Percentiles rank a stretch among this genome's conserved stretches.
Conservation (phyloP, 176 grass and related monocot species). For the Oryza meyeriana region DNA sequence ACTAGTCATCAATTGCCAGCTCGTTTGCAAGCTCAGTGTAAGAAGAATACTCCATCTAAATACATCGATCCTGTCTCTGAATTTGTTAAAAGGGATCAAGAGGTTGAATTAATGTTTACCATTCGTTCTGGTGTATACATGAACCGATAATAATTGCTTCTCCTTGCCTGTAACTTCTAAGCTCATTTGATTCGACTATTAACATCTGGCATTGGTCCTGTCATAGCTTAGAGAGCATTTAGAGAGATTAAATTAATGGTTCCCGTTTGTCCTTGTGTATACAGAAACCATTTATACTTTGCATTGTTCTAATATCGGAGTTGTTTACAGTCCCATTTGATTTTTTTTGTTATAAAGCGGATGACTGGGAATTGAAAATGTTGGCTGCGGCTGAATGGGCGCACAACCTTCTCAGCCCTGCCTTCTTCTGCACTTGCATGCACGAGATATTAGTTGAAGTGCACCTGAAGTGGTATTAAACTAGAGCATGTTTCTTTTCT, state of each 20-base stretch:
- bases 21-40: constrained; percentile 29
- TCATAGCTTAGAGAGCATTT: neutral
- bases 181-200: neutral
- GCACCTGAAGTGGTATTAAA: neutral
- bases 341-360: neutral
- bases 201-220: neutral
- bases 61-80: neutral
- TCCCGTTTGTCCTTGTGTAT: neutral
- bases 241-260: neutral
- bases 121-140: constrained; percentile 10
- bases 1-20: constrained; percentile 20
- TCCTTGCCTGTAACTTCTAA: neutral
- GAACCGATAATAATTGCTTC: neutral
- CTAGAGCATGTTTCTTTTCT: neutral
- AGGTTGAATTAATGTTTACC: constrained; percentile 18
- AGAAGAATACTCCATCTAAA: constrained; percentile 21
- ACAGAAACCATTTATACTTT: neutral
- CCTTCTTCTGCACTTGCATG: neutral
- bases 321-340: neutral
- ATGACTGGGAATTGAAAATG: neutral
- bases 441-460: neutral
- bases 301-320: neutral
- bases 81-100: neutral
- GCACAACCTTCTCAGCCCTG: neutral
- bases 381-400: neutral